Conservation (phyloP, 2,329 filamentous ascomycete species). For the Tolypocladium tropicale region DNA sequence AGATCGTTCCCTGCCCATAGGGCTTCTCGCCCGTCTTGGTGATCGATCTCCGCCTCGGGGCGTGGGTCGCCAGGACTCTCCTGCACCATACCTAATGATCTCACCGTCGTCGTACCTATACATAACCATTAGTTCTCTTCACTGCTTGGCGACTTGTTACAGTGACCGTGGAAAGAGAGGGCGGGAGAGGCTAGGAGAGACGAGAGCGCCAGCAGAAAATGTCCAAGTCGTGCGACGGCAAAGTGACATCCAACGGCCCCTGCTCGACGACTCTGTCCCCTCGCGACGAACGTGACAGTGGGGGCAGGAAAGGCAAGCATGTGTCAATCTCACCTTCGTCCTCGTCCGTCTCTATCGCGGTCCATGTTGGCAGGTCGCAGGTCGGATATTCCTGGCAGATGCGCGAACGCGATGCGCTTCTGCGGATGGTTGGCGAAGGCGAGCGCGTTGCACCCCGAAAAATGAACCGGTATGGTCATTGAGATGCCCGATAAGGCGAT, state of each 20-base stretch:
- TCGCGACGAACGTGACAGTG: too few relatives aligned
- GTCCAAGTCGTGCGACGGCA: not conserved
- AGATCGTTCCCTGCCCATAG: constrained; percentile 14
- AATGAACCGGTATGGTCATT: not conserved
- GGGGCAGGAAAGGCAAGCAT: constrained; percentile 2
- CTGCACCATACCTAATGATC: constrained; percentile 51
- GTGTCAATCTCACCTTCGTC: constrained; percentile 21
- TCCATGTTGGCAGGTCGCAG: constrained; percentile 16
- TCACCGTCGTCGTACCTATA: constrained; percentile 43
- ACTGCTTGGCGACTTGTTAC: not conserved
- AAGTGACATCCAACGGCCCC: not conserved
- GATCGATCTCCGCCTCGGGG: constrained; percentile 38
- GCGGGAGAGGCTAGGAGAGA: not conserved
- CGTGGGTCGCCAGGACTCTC: constrained; percentile 51
- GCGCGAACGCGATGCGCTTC: not conserved
- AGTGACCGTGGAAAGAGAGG: too few relatives aligned
- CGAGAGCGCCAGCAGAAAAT: not conserved
- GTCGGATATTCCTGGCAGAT: not conserved
- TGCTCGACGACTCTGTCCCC: not conserved
- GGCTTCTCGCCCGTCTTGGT: constrained; percentile 25
- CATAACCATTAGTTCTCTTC: not conserved
- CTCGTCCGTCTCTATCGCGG: constrained; percentile 23
- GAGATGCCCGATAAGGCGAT: not conserved
- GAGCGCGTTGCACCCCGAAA: not conserved
- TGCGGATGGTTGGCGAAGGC: not conserved